Evolutionary conservation across 805 yeast genomes (phyloP).

Genomic region (Myxozyma mucilagina): DNA sequence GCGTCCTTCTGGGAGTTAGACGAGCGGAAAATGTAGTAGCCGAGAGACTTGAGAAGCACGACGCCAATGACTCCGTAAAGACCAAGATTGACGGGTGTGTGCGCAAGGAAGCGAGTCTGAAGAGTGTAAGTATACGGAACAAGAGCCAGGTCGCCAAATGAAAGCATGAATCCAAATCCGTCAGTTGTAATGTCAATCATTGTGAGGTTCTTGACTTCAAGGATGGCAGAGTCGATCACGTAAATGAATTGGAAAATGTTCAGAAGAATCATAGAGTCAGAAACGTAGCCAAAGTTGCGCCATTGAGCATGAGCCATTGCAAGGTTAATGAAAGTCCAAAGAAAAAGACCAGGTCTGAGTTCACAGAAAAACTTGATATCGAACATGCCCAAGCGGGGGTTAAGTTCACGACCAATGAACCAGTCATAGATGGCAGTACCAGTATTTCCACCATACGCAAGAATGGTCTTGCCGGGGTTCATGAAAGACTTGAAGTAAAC

Average conservation of each 20-base stretch:
- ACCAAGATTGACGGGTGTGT: constrained; percentile 61
- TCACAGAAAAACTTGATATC: constrained; percentile 93
- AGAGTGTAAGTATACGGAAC: constrained; percentile 89
- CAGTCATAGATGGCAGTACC: constrained; percentile 68
- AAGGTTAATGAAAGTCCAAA: constrained; percentile 75
- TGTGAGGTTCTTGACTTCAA: constrained; percentile 83
- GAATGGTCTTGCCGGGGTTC: constrained; percentile 60
- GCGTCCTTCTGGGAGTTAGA: constrained; percentile 82
- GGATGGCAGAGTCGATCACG: constrained; percentile 86
- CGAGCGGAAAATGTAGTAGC: constrained; percentile 79
- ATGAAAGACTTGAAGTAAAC: constrained; percentile 70
- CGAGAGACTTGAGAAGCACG: constrained; percentile 53
- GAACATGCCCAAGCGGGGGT: constrained; percentile 79
- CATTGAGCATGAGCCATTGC: constrained; percentile 83
- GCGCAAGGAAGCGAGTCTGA: constrained; percentile 79
- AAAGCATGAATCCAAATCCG: constrained; percentile 95
- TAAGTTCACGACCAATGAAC: constrained; percentile 96
- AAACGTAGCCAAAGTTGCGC: constrained; percentile 54
- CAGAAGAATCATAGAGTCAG: constrained; percentile 72
- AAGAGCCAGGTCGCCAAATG: constrained; percentile 89
- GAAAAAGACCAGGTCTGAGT: constrained; percentile 86
- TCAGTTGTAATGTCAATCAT: constrained; percentile 97
- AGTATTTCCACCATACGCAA: constrained; percentile 86
- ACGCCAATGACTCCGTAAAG: constrained; percentile 44
- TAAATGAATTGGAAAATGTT: constrained; percentile 74